A percentile compares a stretch with the other conserved stretches of the same genome.
These are phyloP conservation scores for Annulohypoxylon moriforme DNA, from an alignment of 495 filamentous ascomycete species.

Conservation along the genomic window DNA sequence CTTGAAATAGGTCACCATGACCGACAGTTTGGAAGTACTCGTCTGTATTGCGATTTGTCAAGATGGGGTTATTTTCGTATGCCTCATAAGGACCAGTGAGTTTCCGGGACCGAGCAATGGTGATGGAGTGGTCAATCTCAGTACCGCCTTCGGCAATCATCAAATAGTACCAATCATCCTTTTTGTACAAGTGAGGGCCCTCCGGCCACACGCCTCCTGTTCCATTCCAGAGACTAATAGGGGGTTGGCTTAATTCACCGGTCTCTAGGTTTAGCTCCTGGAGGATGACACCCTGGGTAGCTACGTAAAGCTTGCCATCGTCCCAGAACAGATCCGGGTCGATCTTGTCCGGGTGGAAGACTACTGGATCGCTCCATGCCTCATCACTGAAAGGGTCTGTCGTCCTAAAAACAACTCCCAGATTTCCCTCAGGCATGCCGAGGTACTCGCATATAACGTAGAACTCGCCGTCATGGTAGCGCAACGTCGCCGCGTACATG, in stretches of 20 bases:
- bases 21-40: conserved; percentile 63
- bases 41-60: conserved; percentile 60
- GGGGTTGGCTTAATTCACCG: conserved; percentile 50
- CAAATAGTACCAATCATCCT: conserved; percentile 74
- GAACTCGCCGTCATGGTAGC: conserved; percentile 51
- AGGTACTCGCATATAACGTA: conserved; percentile 57
- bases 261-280: conserved; percentile 59
- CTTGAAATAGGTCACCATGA: conserved; percentile 63
- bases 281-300: conserved; percentile 52
- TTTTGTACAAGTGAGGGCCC: conserved; percentile 72
- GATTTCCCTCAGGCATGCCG: conserved; percentile 28
- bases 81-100: conserved; percentile 65
- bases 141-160: conserved; percentile 75
- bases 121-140: conserved; percentile 59
- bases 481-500: conserved; percentile 52
- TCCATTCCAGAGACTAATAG: conserved; percentile 65
- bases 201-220: conserved; percentile 65
- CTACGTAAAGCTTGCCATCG: conserved; percentile 57
- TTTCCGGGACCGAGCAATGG: conserved; percentile 57
- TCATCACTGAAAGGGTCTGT: conserved; percentile 46
- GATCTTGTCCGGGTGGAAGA: conserved; percentile 49
- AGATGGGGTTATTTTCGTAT: conserved; percentile 60
- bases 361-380: conserved; percentile 55
- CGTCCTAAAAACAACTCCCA: conserved; percentile 49
- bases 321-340: conserved; percentile 62